Evolutionary conservation across 441 rosid genomes (phyloP), one percentile per base, ranked within the genome.

Genomic region (Pelargonium exstipulatum): DNA sequence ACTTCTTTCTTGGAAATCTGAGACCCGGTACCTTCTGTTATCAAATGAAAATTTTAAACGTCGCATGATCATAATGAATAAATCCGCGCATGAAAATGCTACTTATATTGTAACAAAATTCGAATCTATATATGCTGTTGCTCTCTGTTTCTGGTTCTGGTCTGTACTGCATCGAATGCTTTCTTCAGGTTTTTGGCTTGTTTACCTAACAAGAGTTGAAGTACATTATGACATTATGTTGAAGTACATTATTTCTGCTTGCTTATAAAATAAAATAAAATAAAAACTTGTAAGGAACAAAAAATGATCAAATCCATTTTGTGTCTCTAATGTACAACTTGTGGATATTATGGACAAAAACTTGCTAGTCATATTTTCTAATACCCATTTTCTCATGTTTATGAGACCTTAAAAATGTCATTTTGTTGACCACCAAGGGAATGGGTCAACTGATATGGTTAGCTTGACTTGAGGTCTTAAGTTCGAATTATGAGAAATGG

Each of bases 1-100:
- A 81, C 73, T 72, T 85, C 96, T 1, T 90, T 95, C 76, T 68
- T 73, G 16, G 92, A 88, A 72, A 84, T 89, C 76, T 91, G 78
- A 85, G 71, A 42, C 70, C 69, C 63, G 55, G 2, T 35, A 2
- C 53, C 61, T 37, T 73, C n/a, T 66, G 26, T 69, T 12, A 57
- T 68, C 74, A 43, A 17, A 61, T 9, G 22, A 16, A n/a, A 1
- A 53, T 5, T 20, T 53, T 5, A 53, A 51, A 51, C 16, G 20
- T 51, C 1, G 53, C 16, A 12, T 48, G 16, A 45, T 48, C 16
- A 48, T 57, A 16, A 58, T 49, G 29, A 35, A 46, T 17, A 53
- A 8, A 20, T 18, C 24, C 16, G 17, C 40, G 46, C 49, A 43
- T 4, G 16, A 29, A 66, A 45, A 48, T 35, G 58, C 55, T 64